Evolutionary conservation across 225 moss, liverwort and hornwort genomes (phyloP), one percentile per base, ranked within the genome.

Genomic region (Bryum argenteum): DNA sequence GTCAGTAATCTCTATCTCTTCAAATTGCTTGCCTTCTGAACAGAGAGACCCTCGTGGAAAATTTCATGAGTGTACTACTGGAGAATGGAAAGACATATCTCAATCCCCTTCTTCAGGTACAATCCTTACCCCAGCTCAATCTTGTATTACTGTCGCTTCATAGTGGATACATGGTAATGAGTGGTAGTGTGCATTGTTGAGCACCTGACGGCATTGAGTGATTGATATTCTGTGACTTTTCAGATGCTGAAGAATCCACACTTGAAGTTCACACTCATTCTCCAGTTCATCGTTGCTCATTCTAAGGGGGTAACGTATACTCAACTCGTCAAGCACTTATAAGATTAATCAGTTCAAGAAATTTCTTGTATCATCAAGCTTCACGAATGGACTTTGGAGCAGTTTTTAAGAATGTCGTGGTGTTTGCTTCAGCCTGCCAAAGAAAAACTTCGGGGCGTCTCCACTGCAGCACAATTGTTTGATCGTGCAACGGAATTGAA

Each of bases 21-120:
- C 12, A 39, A 66, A 51, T 68, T 73, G 58, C 63, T 58, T 73
- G 69, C 61, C 54, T 20, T 44, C 43, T 66, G 55, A 73, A 73
- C 87, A 87, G 87, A 69, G 80, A 75, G 70, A 78, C 70, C 55
- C 70, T 83, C 40, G 48, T 81, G 76, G 87, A 81, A 63, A 70
- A 33, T 67, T 72, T 87, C 58, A 72, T 81, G 78, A 78, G 64
- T 26, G 24, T 33, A 33, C 33, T 58, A 39, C 60, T 87, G 73
- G 54, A 76, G 40, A 83, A 80, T 56, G 47, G 56, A 22, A 75
- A 58, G 19, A 17, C 17, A 10, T 65, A 40, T 55, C 72, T 87
- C 33, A 63, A 55, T 19, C 73, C 87, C 20, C 76, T 87, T 59
- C 76, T 87, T 48, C 75, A 83, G 87, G 87, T 87, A 43, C 50